These are phyloP conservation scores for Verticillium tricorpus DNA, from an alignment of 2,329 filamentous ascomycete genomes.

Conservation along the genomic window DNA sequence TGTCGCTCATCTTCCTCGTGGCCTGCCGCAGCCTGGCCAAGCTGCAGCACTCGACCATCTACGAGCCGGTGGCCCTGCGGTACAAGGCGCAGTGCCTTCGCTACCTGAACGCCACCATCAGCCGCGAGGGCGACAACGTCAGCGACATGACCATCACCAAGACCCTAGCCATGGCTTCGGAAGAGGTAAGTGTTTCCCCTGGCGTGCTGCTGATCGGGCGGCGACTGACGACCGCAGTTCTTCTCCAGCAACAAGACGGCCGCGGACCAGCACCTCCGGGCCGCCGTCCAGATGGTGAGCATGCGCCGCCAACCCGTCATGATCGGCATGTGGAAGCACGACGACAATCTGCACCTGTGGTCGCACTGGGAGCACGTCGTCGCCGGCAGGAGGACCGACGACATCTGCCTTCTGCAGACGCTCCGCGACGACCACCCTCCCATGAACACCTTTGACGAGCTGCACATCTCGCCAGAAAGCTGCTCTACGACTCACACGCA, in stretches of 20 bases:
- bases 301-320: background rate
- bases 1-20: constrained; percentile 13
- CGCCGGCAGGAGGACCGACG: background rate
- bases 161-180: constrained; percentile 13
- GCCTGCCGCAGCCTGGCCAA: constrained; percentile 12
- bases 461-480: background rate
- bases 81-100: constrained; percentile 14
- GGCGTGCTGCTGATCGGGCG: too few species aligned
- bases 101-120: constrained; percentile 6
- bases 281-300: background rate
- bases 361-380: constrained; percentile 1
- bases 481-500: background rate
- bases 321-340: constrained; percentile 1
- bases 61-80: background rate
- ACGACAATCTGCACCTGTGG: constrained; percentile 2
- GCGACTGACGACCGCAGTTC: background rate
- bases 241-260: background rate
- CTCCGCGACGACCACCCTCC: background rate
- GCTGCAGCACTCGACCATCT: constrained; percentile 6
- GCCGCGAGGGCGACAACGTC: constrained; percentile 4
- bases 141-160: constrained; percentile 17
- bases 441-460: background rate
- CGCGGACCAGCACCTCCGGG: constrained; percentile 3
- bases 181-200: constrained; percentile 3
- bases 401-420: background rate